Percentiles rank a stretch among this genome's conserved stretches.
These are phyloP conservation scores for Komagataea norvegica DNA, from an alignment of 1,139 yeast genomes.

Conservation along the genomic window DNA sequence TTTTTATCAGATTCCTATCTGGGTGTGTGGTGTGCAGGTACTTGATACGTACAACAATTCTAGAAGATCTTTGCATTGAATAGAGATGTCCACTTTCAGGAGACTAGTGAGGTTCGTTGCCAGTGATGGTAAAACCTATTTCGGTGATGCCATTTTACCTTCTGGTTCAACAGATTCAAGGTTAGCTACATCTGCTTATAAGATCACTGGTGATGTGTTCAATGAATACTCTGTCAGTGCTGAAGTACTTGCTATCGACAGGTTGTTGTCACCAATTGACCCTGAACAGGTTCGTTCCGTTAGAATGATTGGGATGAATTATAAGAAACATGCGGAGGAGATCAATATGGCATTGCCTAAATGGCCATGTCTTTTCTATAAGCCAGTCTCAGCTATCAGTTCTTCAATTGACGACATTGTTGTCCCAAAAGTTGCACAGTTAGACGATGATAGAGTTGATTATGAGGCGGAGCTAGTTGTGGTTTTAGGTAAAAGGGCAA, in stretches of 20 bases:
- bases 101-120: conserved; percentile 38
- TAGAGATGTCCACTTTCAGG: conserved; percentile 13
- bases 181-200: conserved; percentile 32
- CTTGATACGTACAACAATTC: no score
- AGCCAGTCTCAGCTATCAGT: conserved; percentile 39
- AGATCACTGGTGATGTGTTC: conserved; percentile 41
- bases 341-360: conserved; percentile 35
- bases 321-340: conserved; percentile 33
- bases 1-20: no score
- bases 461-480: conserved; percentile 51
- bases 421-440: conserved; percentile 34
- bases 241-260: conserved; percentile 30
- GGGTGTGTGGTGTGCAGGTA: neutral
- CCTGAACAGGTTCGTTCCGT: conserved; percentile 35
- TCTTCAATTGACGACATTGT: conserved; percentile 38
- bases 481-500: conserved; percentile 47
- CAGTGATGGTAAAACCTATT: conserved; percentile 35
- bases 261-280: conserved; percentile 38
- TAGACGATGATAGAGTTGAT: conserved; percentile 34
- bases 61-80: no score
- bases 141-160: conserved; percentile 41
- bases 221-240: conserved; percentile 33
- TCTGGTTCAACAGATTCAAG: conserved; percentile 14
- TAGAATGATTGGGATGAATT: conserved; percentile 37
- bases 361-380: conserved; percentile 45